These are phyloP conservation scores for Tulasnella sp. DNA, from an alignment of 768 basidiomycete species.

Conservation along the genomic window DNA sequence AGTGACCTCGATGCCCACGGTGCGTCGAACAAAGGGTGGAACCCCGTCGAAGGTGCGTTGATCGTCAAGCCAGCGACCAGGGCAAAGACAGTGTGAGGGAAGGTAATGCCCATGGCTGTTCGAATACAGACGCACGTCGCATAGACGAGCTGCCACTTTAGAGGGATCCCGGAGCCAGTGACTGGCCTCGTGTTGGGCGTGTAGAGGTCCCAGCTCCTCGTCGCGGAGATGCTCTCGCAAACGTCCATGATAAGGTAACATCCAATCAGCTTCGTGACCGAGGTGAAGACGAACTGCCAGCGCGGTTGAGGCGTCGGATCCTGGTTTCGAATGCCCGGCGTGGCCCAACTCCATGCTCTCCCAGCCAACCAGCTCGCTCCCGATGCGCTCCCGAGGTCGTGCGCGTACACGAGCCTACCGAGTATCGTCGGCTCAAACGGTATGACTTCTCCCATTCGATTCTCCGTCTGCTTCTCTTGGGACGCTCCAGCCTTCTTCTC, in stretches of 20 bases:
- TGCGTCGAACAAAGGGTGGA: slow-evolving; percentile 17
- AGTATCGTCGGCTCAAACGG: neutral
- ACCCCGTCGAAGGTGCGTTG: neutral
- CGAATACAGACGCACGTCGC: slow-evolving; percentile 1
- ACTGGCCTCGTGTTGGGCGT: neutral
- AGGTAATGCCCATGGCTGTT: neutral
- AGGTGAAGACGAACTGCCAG: neutral
- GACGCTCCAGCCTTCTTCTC: neutral
- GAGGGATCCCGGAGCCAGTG: neutral
- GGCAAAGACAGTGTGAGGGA: slow-evolving; percentile 1
- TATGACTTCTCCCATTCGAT: neutral
- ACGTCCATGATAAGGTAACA: slow-evolving; percentile 1
- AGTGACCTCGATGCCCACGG: slow-evolving; percentile 14
- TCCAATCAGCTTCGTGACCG: neutral
- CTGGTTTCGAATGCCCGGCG: neutral
- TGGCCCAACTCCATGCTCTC: slow-evolving; percentile 1
- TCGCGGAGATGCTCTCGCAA: neutral
- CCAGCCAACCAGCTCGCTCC: neutral
- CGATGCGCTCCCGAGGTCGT: neutral
- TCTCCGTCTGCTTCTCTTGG: neutral
- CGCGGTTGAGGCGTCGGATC: neutral
- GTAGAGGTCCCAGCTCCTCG: neutral
- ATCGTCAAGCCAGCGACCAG: slow-evolving; percentile 4
- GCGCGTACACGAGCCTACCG: slow-evolving; percentile 5
- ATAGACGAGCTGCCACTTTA: neutral